Percentiles rank a stretch among this genome's conserved stretches.
These are phyloP conservation scores for Anacardium occidentale DNA, from an alignment of 345 rosid genomes.

Conservation along the genomic window DNA sequence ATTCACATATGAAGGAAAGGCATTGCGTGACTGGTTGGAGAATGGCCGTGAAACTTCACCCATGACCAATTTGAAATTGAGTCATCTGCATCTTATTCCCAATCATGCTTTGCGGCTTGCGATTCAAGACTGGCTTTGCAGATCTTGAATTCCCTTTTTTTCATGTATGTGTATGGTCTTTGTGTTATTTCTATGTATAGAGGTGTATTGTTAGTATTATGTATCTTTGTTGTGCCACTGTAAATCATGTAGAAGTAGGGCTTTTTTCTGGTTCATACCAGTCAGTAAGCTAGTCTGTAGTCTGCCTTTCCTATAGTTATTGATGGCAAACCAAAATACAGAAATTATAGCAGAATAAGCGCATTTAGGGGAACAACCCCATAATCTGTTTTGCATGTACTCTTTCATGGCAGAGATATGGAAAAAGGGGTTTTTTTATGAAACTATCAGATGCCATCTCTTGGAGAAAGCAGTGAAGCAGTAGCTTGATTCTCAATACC, in stretches of 20 bases:
- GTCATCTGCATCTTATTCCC: conserved; percentile 56
- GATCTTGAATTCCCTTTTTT: conserved; percentile 28
- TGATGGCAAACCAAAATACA: neutral
- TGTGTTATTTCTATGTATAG: neutral
- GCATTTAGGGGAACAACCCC: neutral
- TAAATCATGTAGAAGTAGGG: conserved; percentile 6
- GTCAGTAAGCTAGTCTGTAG: neutral
- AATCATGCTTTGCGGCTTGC: conserved; percentile 60
- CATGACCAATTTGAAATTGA: conserved; percentile 66
- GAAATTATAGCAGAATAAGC: neutral
- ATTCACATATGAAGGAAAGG: conserved; percentile 69
- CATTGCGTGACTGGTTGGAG: conserved; percentile 57
- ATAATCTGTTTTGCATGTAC: no score
- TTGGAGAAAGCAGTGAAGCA: conserved; percentile 37
- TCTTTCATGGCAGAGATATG: neutral
- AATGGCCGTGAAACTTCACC: conserved; percentile 64
- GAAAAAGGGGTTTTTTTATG: neutral
- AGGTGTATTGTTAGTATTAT: neutral
- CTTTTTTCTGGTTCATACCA: neutral
- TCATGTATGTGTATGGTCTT: neutral
- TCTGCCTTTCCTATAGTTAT: no score
- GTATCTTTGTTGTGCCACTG: conserved; percentile 2
- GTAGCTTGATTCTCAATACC: conserved; percentile 26
- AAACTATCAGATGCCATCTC: conserved; percentile 21
- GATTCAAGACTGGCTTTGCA: conserved; percentile 81